These are phyloP conservation scores for Xerocomus potaroensis DNA, from an alignment of 768 basidiomycete genomes.

Conservation along the genomic window DNA sequence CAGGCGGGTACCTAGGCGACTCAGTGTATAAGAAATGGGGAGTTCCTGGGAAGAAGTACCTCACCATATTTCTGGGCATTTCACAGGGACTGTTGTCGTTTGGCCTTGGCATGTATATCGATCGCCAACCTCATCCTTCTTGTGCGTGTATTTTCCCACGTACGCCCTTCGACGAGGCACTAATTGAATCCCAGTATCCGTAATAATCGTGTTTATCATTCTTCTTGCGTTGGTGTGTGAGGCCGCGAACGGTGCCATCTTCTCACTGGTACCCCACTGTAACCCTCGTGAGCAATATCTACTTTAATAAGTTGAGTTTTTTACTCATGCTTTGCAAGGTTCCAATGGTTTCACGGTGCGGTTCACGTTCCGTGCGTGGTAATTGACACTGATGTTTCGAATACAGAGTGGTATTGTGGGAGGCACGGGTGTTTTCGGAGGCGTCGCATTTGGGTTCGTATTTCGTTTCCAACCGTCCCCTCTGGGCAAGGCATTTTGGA, in stretches of 20 bases:
- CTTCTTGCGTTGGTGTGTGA: conserved; percentile 38
- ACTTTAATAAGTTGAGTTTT: no score
- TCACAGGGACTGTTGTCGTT: conserved; percentile 42
- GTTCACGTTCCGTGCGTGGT: background rate
- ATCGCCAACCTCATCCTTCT: conserved; percentile 16
- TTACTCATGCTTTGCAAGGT: no score
- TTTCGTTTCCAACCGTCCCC: conserved; percentile 42
- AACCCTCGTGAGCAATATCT: conserved; percentile 40
- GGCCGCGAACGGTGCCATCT: conserved; percentile 47
- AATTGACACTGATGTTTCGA: background rate
- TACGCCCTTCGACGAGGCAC: no score
- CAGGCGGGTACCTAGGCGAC: conserved; percentile 47
- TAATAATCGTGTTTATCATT: conserved; percentile 38
- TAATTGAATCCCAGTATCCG: conserved; percentile 22
- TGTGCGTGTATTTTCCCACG: conserved; percentile 13
- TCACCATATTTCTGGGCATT: conserved; percentile 40
- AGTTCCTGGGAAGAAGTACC: conserved; percentile 44
- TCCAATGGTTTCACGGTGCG: conserved; percentile 35
- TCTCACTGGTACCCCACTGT: conserved; percentile 47
- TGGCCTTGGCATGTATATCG: conserved; percentile 44
- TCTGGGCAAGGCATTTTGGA: conserved; percentile 43
- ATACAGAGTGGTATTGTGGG: conserved; percentile 39
- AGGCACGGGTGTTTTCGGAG: conserved; percentile 40
- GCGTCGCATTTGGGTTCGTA: conserved; percentile 45
- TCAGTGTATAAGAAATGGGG: conserved; percentile 40